Conservation (phyloP, 2,329 filamentous ascomycete genomes). For the Dactylellina sp. region DNA sequence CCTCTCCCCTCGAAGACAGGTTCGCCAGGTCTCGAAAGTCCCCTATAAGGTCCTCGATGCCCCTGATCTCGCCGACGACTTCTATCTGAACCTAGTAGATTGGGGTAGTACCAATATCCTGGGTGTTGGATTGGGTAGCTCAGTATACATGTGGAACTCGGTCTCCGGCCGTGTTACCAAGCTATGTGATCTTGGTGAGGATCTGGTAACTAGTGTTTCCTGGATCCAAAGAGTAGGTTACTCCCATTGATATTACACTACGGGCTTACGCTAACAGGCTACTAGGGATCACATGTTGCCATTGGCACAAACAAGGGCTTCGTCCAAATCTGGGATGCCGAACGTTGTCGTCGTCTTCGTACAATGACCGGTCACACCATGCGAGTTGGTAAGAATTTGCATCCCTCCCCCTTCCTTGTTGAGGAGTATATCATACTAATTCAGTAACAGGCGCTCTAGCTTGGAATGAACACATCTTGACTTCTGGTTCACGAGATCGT, state of each 20-base stretch:
- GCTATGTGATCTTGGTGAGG: slow-evolving; percentile 89
- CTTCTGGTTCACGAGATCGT: slow-evolving; percentile 92
- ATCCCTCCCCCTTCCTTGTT: not conserved
- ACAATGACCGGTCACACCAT: slow-evolving; percentile 98
- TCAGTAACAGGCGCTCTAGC: slow-evolving; percentile 73
- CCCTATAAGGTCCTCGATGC: slow-evolving; percentile 98
- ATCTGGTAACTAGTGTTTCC: slow-evolving; percentile 94
- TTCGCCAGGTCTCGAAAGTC: slow-evolving; percentile 91
- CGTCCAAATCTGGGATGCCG: slow-evolving; percentile 97
- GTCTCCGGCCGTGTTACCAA: slow-evolving; percentile 90
- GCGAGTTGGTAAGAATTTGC: slow-evolving; percentile 74
- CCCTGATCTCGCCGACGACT: slow-evolving; percentile 94
- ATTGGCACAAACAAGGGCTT: slow-evolving; percentile 95
- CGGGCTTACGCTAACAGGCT: slow-evolving; percentile 16
- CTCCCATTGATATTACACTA: not conserved
- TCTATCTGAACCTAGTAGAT: slow-evolving; percentile 96
- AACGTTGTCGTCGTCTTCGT: slow-evolving; percentile 82
- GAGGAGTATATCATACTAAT: slow-evolving; percentile 32
- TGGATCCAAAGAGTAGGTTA: slow-evolving; percentile 86
- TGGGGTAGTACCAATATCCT: slow-evolving; percentile 97
- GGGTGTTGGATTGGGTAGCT: slow-evolving; percentile 89
- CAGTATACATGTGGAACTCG: slow-evolving; percentile 99
- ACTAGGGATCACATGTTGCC: slow-evolving; percentile 85
- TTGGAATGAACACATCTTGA: slow-evolving; percentile 98
- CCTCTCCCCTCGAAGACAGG: slow-evolving; percentile 86